Evolutionary conservation across 139 green algal species (phyloP).

Genomic region (Volvox africanus): DNA sequence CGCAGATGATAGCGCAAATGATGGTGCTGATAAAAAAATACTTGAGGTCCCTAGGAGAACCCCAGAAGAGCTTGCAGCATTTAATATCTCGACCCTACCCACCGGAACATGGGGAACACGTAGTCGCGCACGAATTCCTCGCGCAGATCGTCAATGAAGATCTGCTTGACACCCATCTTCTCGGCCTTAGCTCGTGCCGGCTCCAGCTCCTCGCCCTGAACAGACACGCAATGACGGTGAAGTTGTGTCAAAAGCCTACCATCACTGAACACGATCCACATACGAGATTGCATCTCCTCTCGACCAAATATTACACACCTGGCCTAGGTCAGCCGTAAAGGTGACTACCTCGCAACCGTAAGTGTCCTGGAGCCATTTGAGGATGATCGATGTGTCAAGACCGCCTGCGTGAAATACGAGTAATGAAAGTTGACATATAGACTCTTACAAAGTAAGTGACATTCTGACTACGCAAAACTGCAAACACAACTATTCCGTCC

Average conservation of each 20-base stretch:
- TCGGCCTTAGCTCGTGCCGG: slow-evolving; percentile 93
- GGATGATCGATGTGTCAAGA: slow-evolving; percentile 98
- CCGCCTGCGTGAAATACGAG: slow-evolving; percentile 58
- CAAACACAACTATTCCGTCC: no score
- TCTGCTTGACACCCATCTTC: slow-evolving; percentile 94
- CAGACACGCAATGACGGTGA: no score
- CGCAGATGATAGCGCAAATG: no score
- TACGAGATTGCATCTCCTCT: no score
- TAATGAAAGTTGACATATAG: not conserved
- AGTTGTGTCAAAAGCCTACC: no score
- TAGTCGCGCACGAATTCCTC: slow-evolving; percentile 99
- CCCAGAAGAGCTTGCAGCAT: no score
- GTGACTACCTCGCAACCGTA: slow-evolving; percentile 99
- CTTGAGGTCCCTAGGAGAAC: no score
- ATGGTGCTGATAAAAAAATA: no score
- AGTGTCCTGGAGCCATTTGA: slow-evolving; percentile 98
- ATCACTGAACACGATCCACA: no score
- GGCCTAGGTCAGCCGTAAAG: slow-evolving; percentile 96
- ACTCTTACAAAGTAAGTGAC: not conserved
- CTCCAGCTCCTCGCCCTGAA: slow-evolving; percentile 96
- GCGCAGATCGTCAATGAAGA: slow-evolving; percentile 97
- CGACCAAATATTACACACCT: slow-evolving; percentile 81
- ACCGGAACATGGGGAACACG: slow-evolving; percentile 98
- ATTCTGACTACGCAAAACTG: no score
- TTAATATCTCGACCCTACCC: not conserved